Evolutionary conservation across 257 asterid genomes (phyloP).

Genomic region (Nicotiana tabacum): DNA sequence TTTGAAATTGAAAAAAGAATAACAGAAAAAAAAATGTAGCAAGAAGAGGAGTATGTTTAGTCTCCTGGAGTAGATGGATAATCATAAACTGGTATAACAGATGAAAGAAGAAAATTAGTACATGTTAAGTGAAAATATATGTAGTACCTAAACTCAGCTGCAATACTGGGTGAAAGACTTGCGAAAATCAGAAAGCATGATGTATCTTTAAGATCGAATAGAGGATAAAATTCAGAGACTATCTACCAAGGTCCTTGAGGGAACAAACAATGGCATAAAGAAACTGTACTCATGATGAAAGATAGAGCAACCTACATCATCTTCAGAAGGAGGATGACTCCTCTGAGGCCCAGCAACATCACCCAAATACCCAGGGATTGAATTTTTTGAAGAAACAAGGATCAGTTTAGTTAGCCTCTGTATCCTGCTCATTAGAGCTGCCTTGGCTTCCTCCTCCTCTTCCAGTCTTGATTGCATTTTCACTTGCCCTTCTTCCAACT

Average conservation of each 20-base stretch:
- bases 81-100: not conserved
- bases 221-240: not conserved
- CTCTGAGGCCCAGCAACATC: slow-evolving; percentile 54
- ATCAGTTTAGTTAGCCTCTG: slow-evolving; percentile 95
- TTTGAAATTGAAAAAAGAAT: slow-evolving; percentile 1
- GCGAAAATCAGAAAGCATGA: not conserved
- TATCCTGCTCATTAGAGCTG: slow-evolving; percentile 96
- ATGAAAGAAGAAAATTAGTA: not conserved
- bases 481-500: slow-evolving; percentile 99
- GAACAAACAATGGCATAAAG: not conserved
- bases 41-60: not conserved
- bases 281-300: not conserved
- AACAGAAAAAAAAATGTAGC: not conserved
- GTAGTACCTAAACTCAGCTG: not conserved
- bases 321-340: slow-evolving; percentile 62
- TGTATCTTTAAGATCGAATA: not conserved
- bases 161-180: not conserved
- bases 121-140: not conserved
- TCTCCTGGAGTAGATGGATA: not conserved
- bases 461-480: slow-evolving; percentile 98
- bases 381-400: slow-evolving; percentile 88
- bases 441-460: slow-evolving; percentile 99
- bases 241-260: not conserved
- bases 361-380: slow-evolving; percentile 56
- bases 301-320: slow-evolving; percentile 54